Evolutionary conservation across 2,329 filamentous ascomycete species (phyloP).

Genomic region (Magnaporthiopsis rhizophila): DNA sequence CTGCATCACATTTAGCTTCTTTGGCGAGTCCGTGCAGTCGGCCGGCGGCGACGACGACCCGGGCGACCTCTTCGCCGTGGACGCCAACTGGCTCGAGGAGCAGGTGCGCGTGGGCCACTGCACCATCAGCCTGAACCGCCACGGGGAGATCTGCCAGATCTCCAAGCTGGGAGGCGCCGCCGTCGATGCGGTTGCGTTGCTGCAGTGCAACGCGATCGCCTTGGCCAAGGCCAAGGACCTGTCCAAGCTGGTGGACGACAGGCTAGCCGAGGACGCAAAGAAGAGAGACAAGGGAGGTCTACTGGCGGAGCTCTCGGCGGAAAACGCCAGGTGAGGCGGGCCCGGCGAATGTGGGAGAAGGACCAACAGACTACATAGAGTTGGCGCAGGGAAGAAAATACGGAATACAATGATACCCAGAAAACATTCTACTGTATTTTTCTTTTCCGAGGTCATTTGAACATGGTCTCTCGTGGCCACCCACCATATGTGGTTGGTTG

Average conservation of each 20-base stretch:
- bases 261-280: constrained; percentile 70
- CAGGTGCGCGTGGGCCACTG: constrained; percentile 65
- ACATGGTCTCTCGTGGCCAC: background rate
- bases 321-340: constrained; percentile 65
- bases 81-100: constrained; percentile 68
- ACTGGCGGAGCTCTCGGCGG: constrained; percentile 68
- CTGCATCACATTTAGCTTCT: constrained; percentile 85
- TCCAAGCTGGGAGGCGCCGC: constrained; percentile 82
- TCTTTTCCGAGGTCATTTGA: background rate
- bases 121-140: constrained; percentile 78
- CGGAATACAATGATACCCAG: constrained; percentile 6
- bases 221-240: constrained; percentile 75
- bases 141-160: constrained; percentile 85
- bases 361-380: background rate
- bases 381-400: constrained; percentile 2
- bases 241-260: constrained; percentile 62
- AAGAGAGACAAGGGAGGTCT: constrained; percentile 70
- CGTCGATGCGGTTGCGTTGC: constrained; percentile 68
- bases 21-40: constrained; percentile 30
- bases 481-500: background rate
- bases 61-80: constrained; percentile 63
- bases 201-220: constrained; percentile 69
- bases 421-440: background rate
- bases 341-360: background rate
- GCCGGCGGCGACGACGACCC: constrained; percentile 33